A percentile compares a stretch with the other conserved stretches of the same genome.
phyloP scores from a whole-genome alignment of 2,329 filamentous ascomycete species.

The Zymoseptoria passerinii region DNA sequence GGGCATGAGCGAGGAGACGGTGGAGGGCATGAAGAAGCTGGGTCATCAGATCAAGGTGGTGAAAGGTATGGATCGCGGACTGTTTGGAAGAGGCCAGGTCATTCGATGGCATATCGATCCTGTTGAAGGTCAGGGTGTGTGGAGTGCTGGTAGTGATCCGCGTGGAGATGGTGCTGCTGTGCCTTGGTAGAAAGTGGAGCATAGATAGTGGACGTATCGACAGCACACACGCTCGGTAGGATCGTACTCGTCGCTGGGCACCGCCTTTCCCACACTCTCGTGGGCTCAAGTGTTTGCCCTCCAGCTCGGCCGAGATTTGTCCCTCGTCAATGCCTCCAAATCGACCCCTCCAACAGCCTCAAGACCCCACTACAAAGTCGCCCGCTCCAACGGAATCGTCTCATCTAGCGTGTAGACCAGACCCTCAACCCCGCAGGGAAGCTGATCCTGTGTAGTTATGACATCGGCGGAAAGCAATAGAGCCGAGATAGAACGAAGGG shows the following conservation, averaged over 20 bases:
- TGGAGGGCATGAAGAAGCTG: conserved; percentile 57
- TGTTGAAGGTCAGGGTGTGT: conserved; percentile 60
- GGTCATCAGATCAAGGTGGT: conserved; percentile 69
- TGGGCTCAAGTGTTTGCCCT: no score
- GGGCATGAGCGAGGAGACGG: conserved; percentile 61
- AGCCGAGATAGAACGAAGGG: background rate
- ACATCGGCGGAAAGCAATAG: background rate
- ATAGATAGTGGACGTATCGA: background rate
- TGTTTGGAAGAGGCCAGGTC: conserved; percentile 83
- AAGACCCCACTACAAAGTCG: background rate
- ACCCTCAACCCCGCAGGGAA: background rate
- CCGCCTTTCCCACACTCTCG: no score
- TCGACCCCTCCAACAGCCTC: background rate
- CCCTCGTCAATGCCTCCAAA: background rate
- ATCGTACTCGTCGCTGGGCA: no score
- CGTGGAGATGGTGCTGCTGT: conserved; percentile 73
- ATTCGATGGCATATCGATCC: conserved; percentile 67
- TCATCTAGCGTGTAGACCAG: background rate
- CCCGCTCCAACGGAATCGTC: background rate
- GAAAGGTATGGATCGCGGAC: conserved; percentile 52
- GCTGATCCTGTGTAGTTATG: background rate
- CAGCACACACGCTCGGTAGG: background rate
- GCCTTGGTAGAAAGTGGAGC: conserved; percentile 20
- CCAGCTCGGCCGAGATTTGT: background rate
- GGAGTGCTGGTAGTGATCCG: conserved; percentile 81